Percentiles rank a stretch among this genome's conserved stretches.
phyloP scores from a whole-genome alignment of 2,329 filamentous ascomycete genomes.

The Colletotrichum coccodes region DNA sequence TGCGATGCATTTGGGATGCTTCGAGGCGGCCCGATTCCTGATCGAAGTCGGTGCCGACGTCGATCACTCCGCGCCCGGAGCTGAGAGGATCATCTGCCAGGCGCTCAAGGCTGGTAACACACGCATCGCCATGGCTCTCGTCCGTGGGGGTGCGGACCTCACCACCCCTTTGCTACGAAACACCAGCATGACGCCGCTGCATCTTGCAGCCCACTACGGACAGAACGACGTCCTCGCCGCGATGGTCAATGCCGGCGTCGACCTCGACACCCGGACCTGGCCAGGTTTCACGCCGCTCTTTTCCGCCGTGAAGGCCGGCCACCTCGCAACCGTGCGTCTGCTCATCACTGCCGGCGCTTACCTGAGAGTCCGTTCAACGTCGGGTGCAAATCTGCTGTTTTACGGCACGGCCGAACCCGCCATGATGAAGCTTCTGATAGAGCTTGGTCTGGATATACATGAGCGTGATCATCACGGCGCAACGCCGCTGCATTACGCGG shows the following conservation, averaged over 20 bases:
- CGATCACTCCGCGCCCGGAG: slow-evolving; percentile 24
- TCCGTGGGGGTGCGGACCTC: slow-evolving; percentile 34
- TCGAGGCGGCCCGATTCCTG: slow-evolving; percentile 34
- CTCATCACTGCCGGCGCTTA: slow-evolving; percentile 38
- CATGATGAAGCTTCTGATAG: slow-evolving; percentile 36
- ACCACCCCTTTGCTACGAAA: slow-evolving; percentile 33
- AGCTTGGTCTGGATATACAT: slow-evolving; percentile 35
- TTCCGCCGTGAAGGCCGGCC: slow-evolving; percentile 38
- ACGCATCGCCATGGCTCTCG: slow-evolving; percentile 33
- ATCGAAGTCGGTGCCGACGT: slow-evolving; percentile 36
- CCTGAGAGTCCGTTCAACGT: slow-evolving; percentile 30
- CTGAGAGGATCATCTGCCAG: slow-evolving; percentile 32
- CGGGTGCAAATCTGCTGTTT: slow-evolving; percentile 36
- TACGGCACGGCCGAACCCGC: slow-evolving; percentile 31
- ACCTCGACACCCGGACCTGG: slow-evolving; percentile 37
- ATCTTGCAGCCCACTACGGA: slow-evolving; percentile 41
- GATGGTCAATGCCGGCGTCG: slow-evolving; percentile 36
- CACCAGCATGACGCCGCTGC: slow-evolving; percentile 41
- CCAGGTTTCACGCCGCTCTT: slow-evolving; percentile 40
- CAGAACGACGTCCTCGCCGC: slow-evolving; percentile 37
- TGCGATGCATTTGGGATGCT: slow-evolving; percentile 36
- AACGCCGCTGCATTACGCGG: slow-evolving; percentile 40
- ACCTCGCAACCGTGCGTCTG: slow-evolving; percentile 36
- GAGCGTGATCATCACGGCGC: slow-evolving; percentile 37
- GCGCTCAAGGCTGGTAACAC: slow-evolving; percentile 30